Evolutionary conservation across 192 early-diverging fungal species (phyloP), one percentile per base, ranked within the genome.

Genomic region (Backusella luteola): DNA sequence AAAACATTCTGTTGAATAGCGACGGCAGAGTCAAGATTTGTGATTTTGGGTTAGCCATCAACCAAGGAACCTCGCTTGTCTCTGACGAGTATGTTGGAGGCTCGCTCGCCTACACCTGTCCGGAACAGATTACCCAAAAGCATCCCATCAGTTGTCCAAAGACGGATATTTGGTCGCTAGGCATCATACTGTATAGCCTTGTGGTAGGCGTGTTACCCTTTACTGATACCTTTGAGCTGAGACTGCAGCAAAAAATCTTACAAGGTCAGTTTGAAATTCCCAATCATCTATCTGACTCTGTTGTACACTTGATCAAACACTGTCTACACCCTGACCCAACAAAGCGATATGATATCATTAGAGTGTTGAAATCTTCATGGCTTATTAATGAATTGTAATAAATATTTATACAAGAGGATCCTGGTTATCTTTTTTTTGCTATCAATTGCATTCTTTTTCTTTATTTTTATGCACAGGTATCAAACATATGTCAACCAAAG

Each of bases 21-120:
- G 69, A 89, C 9, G 83, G 84, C 21, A 81, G 84, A 15, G 84
- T 93, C 75, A 97, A 96, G 85, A 85, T 97, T 21, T 92, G 91
- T 69, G 96, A 99, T 79, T 99, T 97, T 85, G 96, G 96, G 1
- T 74, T 95, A 5, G 86, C 92, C 5, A 88, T 91, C 42, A 9
- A 38, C 67, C 4, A 95, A 21, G 70, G 41, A 2, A 34, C 23
- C 12, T 7, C 44, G 12, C 0, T 19, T 39, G 29, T 71, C 41
- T 0, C 11, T 52, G 41, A 66, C 23, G 79, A 75, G 35, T 23
- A 34, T n/a, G 85, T 75, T 0, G 88, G 89, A 66, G 93, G 93
- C 3, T 91, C 90, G 1, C 76, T 94, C 2, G 91, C 92, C 7
- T 94, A 93, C 78, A 84, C 85, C 69, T 76, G 91, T 12, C 93